phyloP scores from a whole-genome alignment of 805 yeast species.

The Kazachstania africana region DNA sequence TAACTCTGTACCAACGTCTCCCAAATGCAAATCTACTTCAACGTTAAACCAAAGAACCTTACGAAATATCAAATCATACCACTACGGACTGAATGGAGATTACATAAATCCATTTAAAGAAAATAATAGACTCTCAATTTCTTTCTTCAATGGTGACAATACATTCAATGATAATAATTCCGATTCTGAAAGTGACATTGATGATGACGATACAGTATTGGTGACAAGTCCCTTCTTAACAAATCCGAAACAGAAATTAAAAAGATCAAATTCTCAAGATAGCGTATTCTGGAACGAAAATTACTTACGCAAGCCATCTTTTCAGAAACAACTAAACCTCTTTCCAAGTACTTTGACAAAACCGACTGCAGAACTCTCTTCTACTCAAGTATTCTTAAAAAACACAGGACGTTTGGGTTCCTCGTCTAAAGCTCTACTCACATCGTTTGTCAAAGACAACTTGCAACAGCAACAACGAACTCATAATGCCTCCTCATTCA shows the following conservation, averaged over 20 bases:
- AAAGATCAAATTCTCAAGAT: too few species aligned
- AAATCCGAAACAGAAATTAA: too few species aligned
- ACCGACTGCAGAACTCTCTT: too few species aligned
- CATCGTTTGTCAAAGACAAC: constrained; percentile 2
- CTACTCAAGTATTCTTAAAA: too few species aligned
- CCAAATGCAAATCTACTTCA: not conserved
- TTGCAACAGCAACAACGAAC: not conserved
- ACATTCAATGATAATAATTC: constrained; percentile 1
- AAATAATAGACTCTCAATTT: constrained; percentile 25
- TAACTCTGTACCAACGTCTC: not conserved
- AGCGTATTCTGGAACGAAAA: too few species aligned
- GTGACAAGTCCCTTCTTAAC: constrained; percentile 1
- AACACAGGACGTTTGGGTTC: not conserved
- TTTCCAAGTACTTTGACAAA: too few species aligned
- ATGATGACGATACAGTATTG: constrained; percentile 8
- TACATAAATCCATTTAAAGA: constrained; percentile 14
- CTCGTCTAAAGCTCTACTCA: constrained; percentile 8
- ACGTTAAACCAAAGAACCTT: constrained; percentile 1
- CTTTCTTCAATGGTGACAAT: constrained; percentile 11
- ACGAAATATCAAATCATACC: constrained; percentile 7
- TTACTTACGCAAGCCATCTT: too few species aligned
- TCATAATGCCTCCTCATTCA: constrained; percentile 7
- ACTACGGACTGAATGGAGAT: not conserved
- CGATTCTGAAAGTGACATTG: constrained; percentile 1
- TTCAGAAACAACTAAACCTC: too few species aligned